Percentiles rank a stretch among this genome's conserved stretches.
These are phyloP conservation scores for Coleophoma cylindrospora DNA, from an alignment of 2,329 filamentous ascomycete species.

Conservation along the genomic window DNA sequence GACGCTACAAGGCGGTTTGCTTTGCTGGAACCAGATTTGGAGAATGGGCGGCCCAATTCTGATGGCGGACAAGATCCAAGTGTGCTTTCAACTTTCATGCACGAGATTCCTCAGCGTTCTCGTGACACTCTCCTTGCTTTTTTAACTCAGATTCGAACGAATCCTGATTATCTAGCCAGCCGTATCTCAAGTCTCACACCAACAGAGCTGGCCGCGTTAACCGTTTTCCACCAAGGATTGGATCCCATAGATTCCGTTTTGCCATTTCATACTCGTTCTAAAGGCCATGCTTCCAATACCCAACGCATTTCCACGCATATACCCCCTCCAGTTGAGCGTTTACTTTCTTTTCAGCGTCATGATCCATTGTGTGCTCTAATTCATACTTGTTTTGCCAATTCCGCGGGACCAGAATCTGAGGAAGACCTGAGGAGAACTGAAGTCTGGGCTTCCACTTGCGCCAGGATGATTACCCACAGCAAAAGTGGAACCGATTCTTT, in stretches of 20 bases:
- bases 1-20: conserved; percentile 68
- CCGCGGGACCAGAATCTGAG: conserved; percentile 71
- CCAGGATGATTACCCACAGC: conserved; percentile 72
- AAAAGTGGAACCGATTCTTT: conserved; percentile 76
- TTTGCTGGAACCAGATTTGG: conserved; percentile 67
- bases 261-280: conserved; percentile 54
- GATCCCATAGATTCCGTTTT: conserved; percentile 82
- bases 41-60: conserved; percentile 35
- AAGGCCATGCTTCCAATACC: conserved; percentile 38
- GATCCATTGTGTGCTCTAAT: conserved; percentile 81
- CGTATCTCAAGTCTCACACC: conserved; percentile 72
- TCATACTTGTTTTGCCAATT: conserved; percentile 86
- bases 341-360: conserved; percentile 83
- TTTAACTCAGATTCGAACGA: conserved; percentile 75
- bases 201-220: conserved; percentile 71
- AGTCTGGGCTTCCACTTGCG: conserved; percentile 84
- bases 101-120: conserved; percentile 71
- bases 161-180: conserved; percentile 82
- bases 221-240: conserved; percentile 71
- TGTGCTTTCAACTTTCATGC: conserved; percentile 52
- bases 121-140: conserved; percentile 75
- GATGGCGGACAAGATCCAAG: conserved; percentile 32
- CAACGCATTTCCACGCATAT: conserved; percentile 39
- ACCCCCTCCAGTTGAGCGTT: conserved; percentile 69
- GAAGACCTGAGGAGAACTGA: conserved; percentile 77